These are phyloP conservation scores for Pichia rugopelliculosa DNA, from an alignment of 805 yeast genomes.

Conservation along the genomic window DNA sequence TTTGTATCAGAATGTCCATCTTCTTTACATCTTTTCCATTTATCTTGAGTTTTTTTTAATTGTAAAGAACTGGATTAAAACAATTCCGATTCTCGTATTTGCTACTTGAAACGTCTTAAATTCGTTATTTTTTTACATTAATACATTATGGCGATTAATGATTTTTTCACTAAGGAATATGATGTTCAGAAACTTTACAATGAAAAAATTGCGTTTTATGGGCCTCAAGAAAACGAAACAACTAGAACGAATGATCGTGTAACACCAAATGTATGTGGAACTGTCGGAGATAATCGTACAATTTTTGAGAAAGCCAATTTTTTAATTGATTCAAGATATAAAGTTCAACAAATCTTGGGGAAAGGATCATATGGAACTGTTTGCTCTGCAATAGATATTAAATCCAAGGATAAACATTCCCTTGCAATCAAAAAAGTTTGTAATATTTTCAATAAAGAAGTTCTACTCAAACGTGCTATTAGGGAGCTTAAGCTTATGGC, in stretches of 20 bases:
- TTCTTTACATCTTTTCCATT: not conserved
- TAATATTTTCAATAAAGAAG: constrained; percentile 58
- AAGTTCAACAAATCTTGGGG: constrained; percentile 54
- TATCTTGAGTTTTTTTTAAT: not conserved
- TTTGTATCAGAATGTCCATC: not conserved
- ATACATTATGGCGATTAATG: constrained; percentile 3
- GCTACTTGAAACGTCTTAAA: not conserved
- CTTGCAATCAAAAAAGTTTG: constrained; percentile 80
- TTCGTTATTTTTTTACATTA: not conserved
- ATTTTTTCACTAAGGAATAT: constrained; percentile 1
- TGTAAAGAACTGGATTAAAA: not conserved
- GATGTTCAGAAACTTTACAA: constrained; percentile 1
- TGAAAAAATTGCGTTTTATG: not conserved
- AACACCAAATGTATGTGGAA: not conserved
- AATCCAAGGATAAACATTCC: constrained; percentile 28
- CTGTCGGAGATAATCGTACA: constrained; percentile 13
- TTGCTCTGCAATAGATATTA: constrained; percentile 61
- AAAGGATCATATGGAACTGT: constrained; percentile 86
- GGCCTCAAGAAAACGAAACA: not conserved
- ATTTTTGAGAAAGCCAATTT: constrained; percentile 51
- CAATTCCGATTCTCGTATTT: not conserved
- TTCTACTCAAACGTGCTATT: constrained; percentile 68
- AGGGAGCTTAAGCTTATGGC: constrained; percentile 78
- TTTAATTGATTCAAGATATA: constrained; percentile 54
- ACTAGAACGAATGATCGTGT: not conserved